phyloP scores from a whole-genome alignment of 768 basidiomycete species.

The Leccinum rimulosum region DNA sequence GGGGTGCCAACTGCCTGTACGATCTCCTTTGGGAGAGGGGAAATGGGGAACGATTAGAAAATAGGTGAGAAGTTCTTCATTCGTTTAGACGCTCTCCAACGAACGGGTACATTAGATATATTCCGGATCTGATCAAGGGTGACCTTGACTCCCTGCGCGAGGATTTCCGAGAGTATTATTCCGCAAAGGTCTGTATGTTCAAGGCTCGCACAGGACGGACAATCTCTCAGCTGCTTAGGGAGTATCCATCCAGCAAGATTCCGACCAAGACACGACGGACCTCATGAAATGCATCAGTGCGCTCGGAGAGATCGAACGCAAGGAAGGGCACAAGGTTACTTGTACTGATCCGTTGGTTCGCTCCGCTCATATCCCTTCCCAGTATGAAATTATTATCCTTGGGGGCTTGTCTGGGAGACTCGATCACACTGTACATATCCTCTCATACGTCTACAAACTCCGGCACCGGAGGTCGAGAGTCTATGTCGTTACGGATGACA shows the following conservation, averaged over 20 bases:
- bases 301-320: constrained; percentile 57
- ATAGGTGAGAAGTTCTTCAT: constrained; percentile 11
- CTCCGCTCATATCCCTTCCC: constrained; percentile 4
- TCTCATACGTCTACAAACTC: constrained; percentile 82
- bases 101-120: constrained; percentile 43
- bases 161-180: constrained; percentile 73
- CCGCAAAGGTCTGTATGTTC: constrained; percentile 43
- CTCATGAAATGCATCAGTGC: constrained; percentile 86
- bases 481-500: too few relatives aligned
- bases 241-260: constrained; percentile 64
- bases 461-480: constrained; percentile 55
- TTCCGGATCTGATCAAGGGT: constrained; percentile 88
- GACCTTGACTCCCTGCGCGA: constrained; percentile 86
- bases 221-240: constrained; percentile 41
- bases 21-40: constrained; percentile 42
- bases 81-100: background rate
- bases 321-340: constrained; percentile 37
- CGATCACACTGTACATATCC: constrained; percentile 90
- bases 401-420: constrained; percentile 88
- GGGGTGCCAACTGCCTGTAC: constrained; percentile 81
- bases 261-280: constrained; percentile 85
- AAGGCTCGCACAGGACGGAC: background rate
- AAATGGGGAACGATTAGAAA: constrained; percentile 9
- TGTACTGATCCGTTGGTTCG: background rate
- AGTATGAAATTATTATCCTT: constrained; percentile 73